These are phyloP conservation scores for Lonicera japonica DNA, from an alignment of 129 eudicot genomes.

Conservation along the genomic window DNA sequence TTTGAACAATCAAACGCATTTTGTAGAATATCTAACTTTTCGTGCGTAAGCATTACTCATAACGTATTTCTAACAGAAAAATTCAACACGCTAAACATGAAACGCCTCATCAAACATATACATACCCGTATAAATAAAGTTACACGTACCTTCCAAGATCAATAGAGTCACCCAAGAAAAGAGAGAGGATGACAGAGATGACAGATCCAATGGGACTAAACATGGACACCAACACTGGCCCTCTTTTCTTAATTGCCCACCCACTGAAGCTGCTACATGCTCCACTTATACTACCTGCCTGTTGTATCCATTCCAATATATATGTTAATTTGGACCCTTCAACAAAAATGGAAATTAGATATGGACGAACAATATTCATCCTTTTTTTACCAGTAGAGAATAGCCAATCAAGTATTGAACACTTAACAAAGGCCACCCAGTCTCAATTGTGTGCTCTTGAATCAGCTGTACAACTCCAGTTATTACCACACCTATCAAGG, in stretches of 20 bases:
- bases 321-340: not conserved
- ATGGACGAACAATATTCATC: not conserved
- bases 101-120: too few species aligned
- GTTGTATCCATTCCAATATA: conserved; percentile 2
- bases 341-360: not conserved
- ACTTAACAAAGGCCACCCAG: conserved; percentile 31
- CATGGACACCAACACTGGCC: conserved; percentile 68
- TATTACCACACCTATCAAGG: conserved; percentile 41
- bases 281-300: conserved; percentile 52
- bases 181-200: conserved; percentile 36
- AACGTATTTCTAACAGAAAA: too few species aligned
- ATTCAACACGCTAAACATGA: not conserved
- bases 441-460: conserved; percentile 18
- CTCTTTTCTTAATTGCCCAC: conserved; percentile 75
- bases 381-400: conserved; percentile 41
- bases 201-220: conserved; percentile 57
- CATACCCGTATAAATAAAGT: too few species aligned
- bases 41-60: too few species aligned
- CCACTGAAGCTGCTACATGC: conserved; percentile 52
- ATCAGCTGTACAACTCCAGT: conserved; percentile 31
- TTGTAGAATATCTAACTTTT: too few species aligned
- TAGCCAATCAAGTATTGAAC: conserved; percentile 28
- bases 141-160: conserved; percentile 46
- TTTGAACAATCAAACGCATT: too few species aligned
- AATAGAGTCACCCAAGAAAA: conserved; percentile 30